A percentile compares a stretch with the other conserved stretches of the same genome.
Conservation (phyloP, 495 filamentous ascomycete genomes). For the Ascodesmis nigricans region DNA sequence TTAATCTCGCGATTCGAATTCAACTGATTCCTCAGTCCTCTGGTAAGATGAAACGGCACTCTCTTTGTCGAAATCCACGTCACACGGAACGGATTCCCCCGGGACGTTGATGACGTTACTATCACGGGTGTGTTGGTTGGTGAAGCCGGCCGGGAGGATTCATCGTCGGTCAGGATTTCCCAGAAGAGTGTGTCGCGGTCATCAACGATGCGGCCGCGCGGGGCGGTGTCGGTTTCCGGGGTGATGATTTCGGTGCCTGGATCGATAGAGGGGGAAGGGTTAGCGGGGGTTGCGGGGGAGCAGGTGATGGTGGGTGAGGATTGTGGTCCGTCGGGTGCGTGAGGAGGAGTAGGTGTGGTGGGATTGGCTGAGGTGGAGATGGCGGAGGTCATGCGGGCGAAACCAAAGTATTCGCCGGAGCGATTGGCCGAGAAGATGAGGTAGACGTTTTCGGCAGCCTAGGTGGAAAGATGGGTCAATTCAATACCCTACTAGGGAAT, state of each 20-base stretch:
- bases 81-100: conserved; percentile 82
- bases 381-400: conserved; percentile 72
- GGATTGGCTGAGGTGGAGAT: conserved; percentile 28
- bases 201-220: conserved; percentile 74
- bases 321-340: no score
- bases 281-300: no score
- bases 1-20: conserved; percentile 93
- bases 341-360: conserved; percentile 25
- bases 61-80: conserved; percentile 76
- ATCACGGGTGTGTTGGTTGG: conserved; percentile 24
- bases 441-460: conserved; percentile 76
- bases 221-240: conserved; percentile 55
- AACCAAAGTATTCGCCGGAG: conserved; percentile 93
- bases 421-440: conserved; percentile 96
- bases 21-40: conserved; percentile 85
- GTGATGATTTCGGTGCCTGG: conserved; percentile 56
- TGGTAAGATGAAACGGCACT: conserved; percentile 75
- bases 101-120: conserved; percentile 33
- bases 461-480: conserved; percentile 6
- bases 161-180: conserved; percentile 50
- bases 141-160: conserved; percentile 23
- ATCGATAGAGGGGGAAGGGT: no score
- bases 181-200: conserved; percentile 94
- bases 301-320: no score
- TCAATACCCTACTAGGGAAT: no score